phyloP scores from a whole-genome alignment of 164 flowering plant genomes.

The Cinnamomum micranthum region DNA sequence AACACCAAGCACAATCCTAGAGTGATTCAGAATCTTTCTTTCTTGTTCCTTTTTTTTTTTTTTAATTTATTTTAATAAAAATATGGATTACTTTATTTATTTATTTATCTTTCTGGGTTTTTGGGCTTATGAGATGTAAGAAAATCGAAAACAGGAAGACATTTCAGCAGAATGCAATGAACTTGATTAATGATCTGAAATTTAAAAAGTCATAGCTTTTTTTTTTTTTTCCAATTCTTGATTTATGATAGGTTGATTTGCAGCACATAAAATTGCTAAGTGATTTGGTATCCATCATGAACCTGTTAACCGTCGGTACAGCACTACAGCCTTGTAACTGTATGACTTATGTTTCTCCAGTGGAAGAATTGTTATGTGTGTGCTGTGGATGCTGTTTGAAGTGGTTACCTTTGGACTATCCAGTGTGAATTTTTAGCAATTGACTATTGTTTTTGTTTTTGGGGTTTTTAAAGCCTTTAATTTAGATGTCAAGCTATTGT shows the following conservation, averaged over 20 bases:
- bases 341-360: conserved; percentile 31
- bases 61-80: too few species aligned
- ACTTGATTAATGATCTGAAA: too few species aligned
- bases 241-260: too few species aligned
- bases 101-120: background rate
- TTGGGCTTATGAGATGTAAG: background rate
- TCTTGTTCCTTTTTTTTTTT: too few species aligned
- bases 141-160: too few species aligned
- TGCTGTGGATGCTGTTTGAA: conserved; percentile 73
- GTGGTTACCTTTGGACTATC: conserved; percentile 95
- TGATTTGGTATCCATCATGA: background rate
- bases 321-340: background rate
- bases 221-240: too few species aligned
- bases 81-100: too few species aligned
- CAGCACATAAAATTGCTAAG: background rate
- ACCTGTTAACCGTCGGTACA: background rate
- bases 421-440: conserved; percentile 52
- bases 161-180: too few species aligned
- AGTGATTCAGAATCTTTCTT: too few species aligned
- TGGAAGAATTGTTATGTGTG: conserved; percentile 68
- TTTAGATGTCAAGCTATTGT: background rate
- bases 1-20: too few species aligned
- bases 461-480: background rate
- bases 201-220: too few species aligned
- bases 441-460: background rate